phyloP scores from a whole-genome alignment of 108 stramenopile species.

The Nitzschia putrida region DNA sequence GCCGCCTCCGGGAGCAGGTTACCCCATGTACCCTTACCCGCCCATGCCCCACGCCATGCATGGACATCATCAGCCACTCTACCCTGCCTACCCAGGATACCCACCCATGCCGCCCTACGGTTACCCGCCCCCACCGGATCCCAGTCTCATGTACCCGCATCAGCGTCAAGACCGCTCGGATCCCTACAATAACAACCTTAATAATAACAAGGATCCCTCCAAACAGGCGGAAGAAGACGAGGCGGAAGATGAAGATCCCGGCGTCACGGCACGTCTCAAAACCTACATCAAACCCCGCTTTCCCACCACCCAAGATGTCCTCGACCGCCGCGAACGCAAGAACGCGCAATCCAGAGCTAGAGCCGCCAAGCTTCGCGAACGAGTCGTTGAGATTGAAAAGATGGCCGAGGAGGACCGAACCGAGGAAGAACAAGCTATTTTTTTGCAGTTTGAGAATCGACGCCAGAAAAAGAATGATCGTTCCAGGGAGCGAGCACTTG shows the following conservation, averaged over 20 bases:
- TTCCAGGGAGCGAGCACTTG: slow-evolving; percentile 68
- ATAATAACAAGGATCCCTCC: slow-evolving; percentile 18
- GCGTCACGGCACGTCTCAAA: slow-evolving; percentile 49
- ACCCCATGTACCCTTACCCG: slow-evolving; percentile 28
- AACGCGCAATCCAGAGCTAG: slow-evolving; percentile 75
- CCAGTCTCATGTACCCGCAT: slow-evolving; percentile 28
- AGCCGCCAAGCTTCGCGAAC: slow-evolving; percentile 58
- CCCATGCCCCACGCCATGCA: slow-evolving; percentile 13
- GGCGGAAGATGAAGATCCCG: slow-evolving; percentile 35
- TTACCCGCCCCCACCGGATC: slow-evolving; percentile 40
- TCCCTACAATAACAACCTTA: slow-evolving; percentile 1
- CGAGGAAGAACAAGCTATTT: slow-evolving; percentile 58
- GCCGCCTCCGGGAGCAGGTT: slow-evolving; percentile 7
- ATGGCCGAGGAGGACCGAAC: slow-evolving; percentile 52
- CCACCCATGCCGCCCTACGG: slow-evolving; percentile 34
- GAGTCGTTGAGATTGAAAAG: slow-evolving; percentile 49
- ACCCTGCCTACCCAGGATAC: slow-evolving; percentile 43
- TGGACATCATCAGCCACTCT: slow-evolving; percentile 28
- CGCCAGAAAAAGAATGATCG: slow-evolving; percentile 71
- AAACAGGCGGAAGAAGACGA: slow-evolving; percentile 9
- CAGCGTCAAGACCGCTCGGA: slow-evolving; percentile 17
- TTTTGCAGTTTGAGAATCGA: slow-evolving; percentile 60
- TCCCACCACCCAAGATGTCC: slow-evolving; percentile 51
- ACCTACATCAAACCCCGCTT: slow-evolving; percentile 59
- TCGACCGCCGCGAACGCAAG: slow-evolving; percentile 66